These are phyloP conservation scores for Plectosphaerella plurivora DNA, from an alignment of 2,329 filamentous ascomycete genomes.

Conservation along the genomic window DNA sequence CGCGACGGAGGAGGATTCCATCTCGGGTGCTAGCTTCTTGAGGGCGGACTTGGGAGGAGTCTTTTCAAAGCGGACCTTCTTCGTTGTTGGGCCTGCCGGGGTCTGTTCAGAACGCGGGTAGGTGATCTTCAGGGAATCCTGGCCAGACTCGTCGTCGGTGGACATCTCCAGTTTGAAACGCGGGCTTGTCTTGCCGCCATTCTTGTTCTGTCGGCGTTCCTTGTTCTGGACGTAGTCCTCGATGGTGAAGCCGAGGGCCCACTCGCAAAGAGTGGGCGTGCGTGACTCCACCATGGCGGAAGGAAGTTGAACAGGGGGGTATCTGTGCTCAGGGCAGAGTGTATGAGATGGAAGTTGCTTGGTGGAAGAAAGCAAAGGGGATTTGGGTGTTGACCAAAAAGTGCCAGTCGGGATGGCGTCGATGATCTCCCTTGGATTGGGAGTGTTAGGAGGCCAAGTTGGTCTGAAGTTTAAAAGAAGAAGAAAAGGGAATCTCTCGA, in stretches of 20 bases:
- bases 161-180: constrained; percentile 36
- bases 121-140: constrained; percentile 42
- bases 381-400: no score
- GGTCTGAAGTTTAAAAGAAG: no score
- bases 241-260: constrained; percentile 33
- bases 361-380: neutral
- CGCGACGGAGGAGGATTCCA: constrained; percentile 12
- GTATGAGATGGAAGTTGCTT: neutral
- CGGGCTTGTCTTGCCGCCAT: constrained; percentile 12
- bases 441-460: no score
- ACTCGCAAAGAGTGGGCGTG: constrained; percentile 28
- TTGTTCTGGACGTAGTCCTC: constrained; percentile 14
- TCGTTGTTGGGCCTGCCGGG: constrained; percentile 14
- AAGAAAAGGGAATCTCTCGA: no score
- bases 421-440: no score
- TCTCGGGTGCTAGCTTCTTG: constrained; percentile 22
- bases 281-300: constrained; percentile 3
- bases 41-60: constrained; percentile 28
- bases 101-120: constrained; percentile 35
- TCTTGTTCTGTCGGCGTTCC: constrained; percentile 5
- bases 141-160: constrained; percentile 48
- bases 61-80: constrained; percentile 40
- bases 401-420: no score
- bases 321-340: neutral
- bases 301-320: neutral